These are phyloP conservation scores for Vitis riparia DNA, from an alignment of 164 flowering plant species.

Conservation along the genomic window DNA sequence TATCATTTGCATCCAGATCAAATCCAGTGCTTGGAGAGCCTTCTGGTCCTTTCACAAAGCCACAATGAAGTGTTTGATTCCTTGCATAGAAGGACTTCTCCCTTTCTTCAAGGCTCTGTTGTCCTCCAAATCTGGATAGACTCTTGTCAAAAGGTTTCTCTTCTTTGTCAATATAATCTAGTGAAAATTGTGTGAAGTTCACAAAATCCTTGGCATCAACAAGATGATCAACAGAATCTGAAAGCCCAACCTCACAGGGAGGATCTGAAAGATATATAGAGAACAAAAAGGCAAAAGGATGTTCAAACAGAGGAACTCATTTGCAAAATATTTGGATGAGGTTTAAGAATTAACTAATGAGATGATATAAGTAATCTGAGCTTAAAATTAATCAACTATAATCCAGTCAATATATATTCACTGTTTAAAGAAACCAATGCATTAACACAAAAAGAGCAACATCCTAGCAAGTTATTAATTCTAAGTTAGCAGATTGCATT, in stretches of 20 bases:
- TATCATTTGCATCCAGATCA: constrained; percentile 69
- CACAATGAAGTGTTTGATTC: constrained; percentile 88
- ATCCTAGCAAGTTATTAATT: too few relatives aligned
- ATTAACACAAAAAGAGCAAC: too few relatives aligned
- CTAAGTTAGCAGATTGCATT: too few relatives aligned
- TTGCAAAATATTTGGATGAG: background rate
- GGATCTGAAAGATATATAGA: constrained; percentile 42
- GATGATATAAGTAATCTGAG: background rate
- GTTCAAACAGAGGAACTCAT: background rate
- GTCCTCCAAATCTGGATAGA: constrained; percentile 80
- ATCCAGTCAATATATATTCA: too few relatives aligned
- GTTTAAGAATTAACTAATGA: background rate
- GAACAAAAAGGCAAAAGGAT: background rate
- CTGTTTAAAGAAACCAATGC: too few relatives aligned
- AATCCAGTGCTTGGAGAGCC: constrained; percentile 73
- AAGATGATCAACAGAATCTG: constrained; percentile 49
- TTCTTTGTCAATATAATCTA: constrained; percentile 57
- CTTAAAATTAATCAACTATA: background rate
- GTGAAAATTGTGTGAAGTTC: constrained; percentile 59
- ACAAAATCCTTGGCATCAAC: constrained; percentile 55
- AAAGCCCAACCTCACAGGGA: constrained; percentile 70
- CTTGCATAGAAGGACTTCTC: constrained; percentile 71
- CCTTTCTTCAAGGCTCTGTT: constrained; percentile 84
- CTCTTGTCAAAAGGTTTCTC: constrained; percentile 25
- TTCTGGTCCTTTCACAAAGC: constrained; percentile 72